phyloP scores from a whole-genome alignment of 352 stramenopile genomes.

The Bremia lactucae region DNA sequence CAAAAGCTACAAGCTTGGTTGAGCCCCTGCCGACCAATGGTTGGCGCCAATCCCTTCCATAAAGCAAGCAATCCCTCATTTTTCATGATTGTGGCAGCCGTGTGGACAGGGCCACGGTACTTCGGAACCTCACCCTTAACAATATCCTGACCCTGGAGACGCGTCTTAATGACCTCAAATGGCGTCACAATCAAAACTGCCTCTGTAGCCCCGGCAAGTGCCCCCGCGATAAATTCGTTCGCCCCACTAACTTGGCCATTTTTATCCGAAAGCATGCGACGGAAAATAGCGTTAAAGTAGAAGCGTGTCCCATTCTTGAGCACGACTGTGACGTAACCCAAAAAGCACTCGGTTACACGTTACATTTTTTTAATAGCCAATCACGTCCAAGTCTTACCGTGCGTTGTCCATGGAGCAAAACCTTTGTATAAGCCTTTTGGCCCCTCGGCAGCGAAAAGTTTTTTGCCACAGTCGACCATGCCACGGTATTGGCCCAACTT shows the following conservation, averaged over 20 bases:
- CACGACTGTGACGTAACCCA: conserved; percentile 24
- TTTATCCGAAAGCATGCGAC: conserved; percentile 53
- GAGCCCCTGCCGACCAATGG: conserved; percentile 93
- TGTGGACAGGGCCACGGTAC: conserved; percentile 86
- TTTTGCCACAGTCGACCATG: conserved; percentile 78
- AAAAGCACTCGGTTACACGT: too few species aligned
- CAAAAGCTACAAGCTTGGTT: conserved; percentile 99
- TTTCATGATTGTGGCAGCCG: conserved; percentile 83
- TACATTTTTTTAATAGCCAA: too few species aligned
- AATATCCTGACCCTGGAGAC: conserved; percentile 90
- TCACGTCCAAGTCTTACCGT: conserved; percentile 25
- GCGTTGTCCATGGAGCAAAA: conserved; percentile 82
- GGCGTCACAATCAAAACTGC: conserved; percentile 95
- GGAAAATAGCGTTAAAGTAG: conserved; percentile 84
- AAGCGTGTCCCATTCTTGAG: conserved; percentile 87
- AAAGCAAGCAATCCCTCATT: conserved; percentile 91
- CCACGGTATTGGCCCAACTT: conserved; percentile 78
- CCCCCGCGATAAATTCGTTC: conserved; percentile 84
- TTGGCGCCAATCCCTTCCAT: conserved; percentile 94
- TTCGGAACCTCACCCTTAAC: conserved; percentile 77
- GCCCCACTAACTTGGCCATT: conserved; percentile 73
- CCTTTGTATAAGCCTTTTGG: conserved; percentile 79
- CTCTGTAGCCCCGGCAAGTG: conserved; percentile 90
- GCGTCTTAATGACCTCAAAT: conserved; percentile 97
- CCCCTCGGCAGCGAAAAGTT: conserved; percentile 70